Evolutionary conservation across 805 yeast species (phyloP).

Genomic region (Hanseniaspora pseudoguilliermondii): DNA sequence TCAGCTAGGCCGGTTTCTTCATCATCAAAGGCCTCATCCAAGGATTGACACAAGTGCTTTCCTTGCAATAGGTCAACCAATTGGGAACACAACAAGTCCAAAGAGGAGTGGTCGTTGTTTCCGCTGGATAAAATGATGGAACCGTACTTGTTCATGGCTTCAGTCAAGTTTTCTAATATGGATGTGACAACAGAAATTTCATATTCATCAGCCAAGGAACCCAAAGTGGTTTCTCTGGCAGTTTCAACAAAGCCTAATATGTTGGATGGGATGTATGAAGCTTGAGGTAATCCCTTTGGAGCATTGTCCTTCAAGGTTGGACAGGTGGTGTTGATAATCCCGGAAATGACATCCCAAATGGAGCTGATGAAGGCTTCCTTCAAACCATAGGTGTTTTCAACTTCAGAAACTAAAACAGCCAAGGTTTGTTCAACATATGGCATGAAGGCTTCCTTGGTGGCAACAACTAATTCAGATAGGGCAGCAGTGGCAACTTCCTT

Average conservation of each 20-base stretch:
- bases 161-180: conserved; percentile 60
- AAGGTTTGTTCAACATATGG: conserved; percentile 63
- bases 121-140: conserved; percentile 54
- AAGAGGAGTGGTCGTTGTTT: conserved; percentile 40
- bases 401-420: conserved; percentile 52
- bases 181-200: conserved; percentile 73
- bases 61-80: conserved; percentile 63
- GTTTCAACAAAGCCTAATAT: conserved; percentile 47
- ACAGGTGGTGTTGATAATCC: conserved; percentile 39
- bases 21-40: conserved; percentile 54
- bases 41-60: conserved; percentile 71
- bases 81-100: conserved; percentile 59
- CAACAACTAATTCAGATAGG: conserved; percentile 72
- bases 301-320: conserved; percentile 36
- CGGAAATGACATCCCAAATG: conserved; percentile 69
- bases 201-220: conserved; percentile 60
- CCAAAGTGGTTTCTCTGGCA: conserved; percentile 55
- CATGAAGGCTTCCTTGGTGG: conserved; percentile 70
- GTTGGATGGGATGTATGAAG: conserved; percentile 45
- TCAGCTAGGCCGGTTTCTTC: conserved; percentile 33
- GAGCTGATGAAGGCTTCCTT: conserved; percentile 74
- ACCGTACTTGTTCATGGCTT: conserved; percentile 58
- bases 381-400: conserved; percentile 79
- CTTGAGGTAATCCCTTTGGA: conserved; percentile 53
- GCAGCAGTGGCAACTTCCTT: conserved; percentile 93